Evolutionary conservation across 2,329 filamentous ascomycete species (phyloP), one percentile per base, ranked within the genome.

Genomic region (Aspergillus alliaceus): DNA sequence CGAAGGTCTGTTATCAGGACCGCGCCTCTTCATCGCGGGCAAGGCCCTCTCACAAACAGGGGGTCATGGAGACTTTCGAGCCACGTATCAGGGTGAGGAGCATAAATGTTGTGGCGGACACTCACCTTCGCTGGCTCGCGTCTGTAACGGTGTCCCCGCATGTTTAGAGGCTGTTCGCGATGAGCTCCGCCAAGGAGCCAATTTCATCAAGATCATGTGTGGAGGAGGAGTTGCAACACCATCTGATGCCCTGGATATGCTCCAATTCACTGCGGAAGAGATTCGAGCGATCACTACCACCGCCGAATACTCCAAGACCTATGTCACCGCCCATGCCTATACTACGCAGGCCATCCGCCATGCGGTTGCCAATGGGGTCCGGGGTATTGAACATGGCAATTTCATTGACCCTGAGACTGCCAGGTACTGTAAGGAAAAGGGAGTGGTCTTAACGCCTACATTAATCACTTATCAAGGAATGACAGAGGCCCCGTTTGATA

Each of bases 201-300:
- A 86, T 62, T 86, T 86, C 62, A 76, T 87, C 69, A 86, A 86
- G 68, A 82, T 86, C 61, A 85, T 86, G 82, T 73, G 74, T 5
- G 78, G 78, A 9, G 84, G 84, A 3, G 84, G 84, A 18, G 83
- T 86, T 2, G 79, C 80, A 0, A 81, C 75, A 7, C 82, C 82
- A 0, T 82, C 82, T 0, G 84, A 86, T 65, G 71, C 69, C 39
- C 70, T 86, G 9, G 76, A 79, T 11, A 76, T 78, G 60, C 69
- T 80, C 11, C 84, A 86, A 65, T 86, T 85, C 69, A 82, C 82
- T 0, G 70, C 76, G 0, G 80, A 78, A 27, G 84, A 86, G 70
- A 80, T 86, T 39, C 70, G 67, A 14, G 82, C 83, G 3, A 83
- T 86, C 35, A 72, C 72, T 9, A 77, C 77, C 34, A 77, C 79